Base-by-base conservation (phyloP, 2,329 filamentous ascomycete genomes). In the Moelleriella libera region DNA sequence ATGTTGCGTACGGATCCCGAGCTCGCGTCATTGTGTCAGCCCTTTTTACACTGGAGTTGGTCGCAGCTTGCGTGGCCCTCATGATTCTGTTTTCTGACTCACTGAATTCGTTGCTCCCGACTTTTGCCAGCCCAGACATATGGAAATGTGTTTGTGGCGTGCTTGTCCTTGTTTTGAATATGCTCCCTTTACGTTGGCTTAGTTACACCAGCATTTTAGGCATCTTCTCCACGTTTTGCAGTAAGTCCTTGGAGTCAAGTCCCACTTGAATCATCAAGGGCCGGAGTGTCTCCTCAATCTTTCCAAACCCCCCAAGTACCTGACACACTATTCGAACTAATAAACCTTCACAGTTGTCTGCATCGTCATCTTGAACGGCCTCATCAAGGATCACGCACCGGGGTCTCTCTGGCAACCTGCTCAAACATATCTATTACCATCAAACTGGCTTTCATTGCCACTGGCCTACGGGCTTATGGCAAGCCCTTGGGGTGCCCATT, bases 81-180 rank as follows among this genome's bases (percentile, higher is more conserved):
- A 78, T 94, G 32, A 86, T 95, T 21, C 75, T 96, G n/a, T 97
- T 97, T 63, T 86, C 87, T 46, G 92, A 97, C 66, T 94, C 86
- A 43, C 73, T 97, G 55, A 71, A 86, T 56, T 76, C 86, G 11
- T 67, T 97, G 21, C 78, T 96, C 45, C 85, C 88, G 0, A 80
- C 76, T 0, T 66, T 85, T 52, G 58, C 76, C 43, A 79, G 75
- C 44, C 68, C 85, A 5, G 73, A 78, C 0, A 69, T 78, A 51
- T 97, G 90, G 89, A 97, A 97, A 66, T 70, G 90, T 32, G 64
- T 94, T 31, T 94, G 88, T 62, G 83, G 86, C 12, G 50, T 87
- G 14, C 69, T 94, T 47, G 70, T 97, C 54, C 70, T 94, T 49
- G 85, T 88, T 10, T 71, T 97, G 46, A 88, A 85, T 58, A 94